Conservation (phyloP, 2,329 filamentous ascomycete genomes). For the Cordyceps pruinosa region DNA sequence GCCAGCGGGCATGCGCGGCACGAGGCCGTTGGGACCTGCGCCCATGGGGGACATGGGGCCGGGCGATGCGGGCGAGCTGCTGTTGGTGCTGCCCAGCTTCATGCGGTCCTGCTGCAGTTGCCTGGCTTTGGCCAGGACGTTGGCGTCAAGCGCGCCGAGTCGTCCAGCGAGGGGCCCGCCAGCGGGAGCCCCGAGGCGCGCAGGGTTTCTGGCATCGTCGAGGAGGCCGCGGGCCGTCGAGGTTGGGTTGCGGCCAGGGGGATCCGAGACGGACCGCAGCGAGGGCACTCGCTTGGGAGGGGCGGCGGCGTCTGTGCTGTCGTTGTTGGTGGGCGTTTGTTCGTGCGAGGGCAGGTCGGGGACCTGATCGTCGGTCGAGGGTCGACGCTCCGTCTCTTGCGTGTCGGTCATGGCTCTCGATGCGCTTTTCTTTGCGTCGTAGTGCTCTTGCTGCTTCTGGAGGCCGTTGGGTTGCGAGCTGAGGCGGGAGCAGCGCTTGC, state of each 20-base stretch:
- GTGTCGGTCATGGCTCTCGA: conserved; percentile 2
- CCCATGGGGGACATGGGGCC: conserved; percentile 27
- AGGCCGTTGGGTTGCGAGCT: not conserved
- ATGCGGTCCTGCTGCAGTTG: conserved; percentile 41
- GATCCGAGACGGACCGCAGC: conserved; percentile 53
- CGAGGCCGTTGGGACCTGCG: conserved; percentile 34
- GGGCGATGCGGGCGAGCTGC: conserved; percentile 24
- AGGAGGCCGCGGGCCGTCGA: conserved; percentile 78
- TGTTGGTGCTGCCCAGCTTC: conserved; percentile 33
- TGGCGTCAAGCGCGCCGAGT: conserved; percentile 29
- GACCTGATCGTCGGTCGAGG: not conserved
- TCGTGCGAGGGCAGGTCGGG: not conserved
- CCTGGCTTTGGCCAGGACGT: conserved; percentile 41
- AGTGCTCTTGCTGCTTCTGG: not conserved
- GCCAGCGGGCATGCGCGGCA: conserved; percentile 33
- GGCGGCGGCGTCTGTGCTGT: conserved; percentile 21
- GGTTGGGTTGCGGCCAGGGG: conserved; percentile 64
- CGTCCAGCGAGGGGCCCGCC: conserved; percentile 29
- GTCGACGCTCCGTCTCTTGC: not conserved
- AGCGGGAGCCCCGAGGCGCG: conserved; percentile 15
- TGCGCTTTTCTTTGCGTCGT: not conserved
- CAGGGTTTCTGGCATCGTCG: conserved; percentile 54
- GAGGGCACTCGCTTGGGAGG: conserved; percentile 48
- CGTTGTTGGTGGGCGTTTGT: not conserved
- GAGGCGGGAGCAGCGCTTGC: not conserved